Conservation (phyloP, 75 land plant species). For the Azolla pinnata region DNA sequence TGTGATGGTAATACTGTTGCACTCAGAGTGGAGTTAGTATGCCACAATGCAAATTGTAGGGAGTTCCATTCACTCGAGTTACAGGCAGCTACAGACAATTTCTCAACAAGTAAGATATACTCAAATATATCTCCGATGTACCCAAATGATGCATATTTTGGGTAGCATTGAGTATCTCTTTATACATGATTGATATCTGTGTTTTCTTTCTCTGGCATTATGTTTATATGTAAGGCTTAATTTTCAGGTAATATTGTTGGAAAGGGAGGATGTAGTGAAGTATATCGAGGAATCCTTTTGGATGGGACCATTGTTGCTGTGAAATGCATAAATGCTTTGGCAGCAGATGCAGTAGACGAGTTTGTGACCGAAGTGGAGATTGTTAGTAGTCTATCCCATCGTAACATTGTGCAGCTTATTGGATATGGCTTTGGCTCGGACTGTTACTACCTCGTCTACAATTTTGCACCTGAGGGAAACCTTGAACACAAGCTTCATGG, state of each 20-base stretch:
- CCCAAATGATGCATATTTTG: too few species aligned
- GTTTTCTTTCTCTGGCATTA: too few species aligned
- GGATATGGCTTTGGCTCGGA: conserved; percentile 50
- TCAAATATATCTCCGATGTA: too few species aligned
- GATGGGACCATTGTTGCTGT: conserved; percentile 45
- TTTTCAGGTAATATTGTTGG: conserved; percentile 70
- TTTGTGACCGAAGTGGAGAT: conserved; percentile 49
- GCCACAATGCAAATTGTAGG: too few species aligned
- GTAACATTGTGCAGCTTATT: conserved; percentile 35
- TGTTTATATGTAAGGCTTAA: too few species aligned
- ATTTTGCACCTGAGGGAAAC: conserved; percentile 70
- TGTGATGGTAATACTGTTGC: too few species aligned
- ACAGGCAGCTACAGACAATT: too few species aligned
- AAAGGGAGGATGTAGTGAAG: conserved; percentile 57
- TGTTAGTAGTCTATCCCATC: conserved; percentile 28
- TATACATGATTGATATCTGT: too few species aligned
- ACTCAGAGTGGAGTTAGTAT: too few species aligned
- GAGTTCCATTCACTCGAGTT: too few species aligned
- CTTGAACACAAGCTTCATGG: conserved; percentile 87
- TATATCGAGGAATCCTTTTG: conserved; percentile 37
- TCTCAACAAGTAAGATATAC: too few species aligned
- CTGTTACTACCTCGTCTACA: conserved; percentile 62
- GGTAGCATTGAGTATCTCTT: too few species aligned
- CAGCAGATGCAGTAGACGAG: conserved; percentile 32
- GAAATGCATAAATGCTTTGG: conserved; percentile 44